A percentile compares a stretch with the other conserved stretches of the same genome.
phyloP scores from a whole-genome alignment of 352 stramenopile species.

The Globisporangium okanoganense region DNA sequence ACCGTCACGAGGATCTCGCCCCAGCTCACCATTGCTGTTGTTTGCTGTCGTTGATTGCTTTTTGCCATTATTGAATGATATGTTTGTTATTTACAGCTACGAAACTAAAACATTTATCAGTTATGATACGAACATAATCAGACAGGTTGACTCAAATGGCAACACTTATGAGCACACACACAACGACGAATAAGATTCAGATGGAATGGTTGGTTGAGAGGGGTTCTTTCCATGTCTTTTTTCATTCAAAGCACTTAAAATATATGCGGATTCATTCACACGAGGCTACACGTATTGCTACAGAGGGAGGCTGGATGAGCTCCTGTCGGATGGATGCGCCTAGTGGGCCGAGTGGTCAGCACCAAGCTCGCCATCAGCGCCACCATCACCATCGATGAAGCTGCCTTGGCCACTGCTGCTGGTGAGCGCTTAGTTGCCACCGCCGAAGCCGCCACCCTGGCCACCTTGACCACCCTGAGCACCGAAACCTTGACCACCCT shows the following conservation, averaged over 20 bases:
- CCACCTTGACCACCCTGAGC: background rate
- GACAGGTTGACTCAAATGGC: background rate
- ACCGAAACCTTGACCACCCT: background rate
- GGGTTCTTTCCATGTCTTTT: background rate
- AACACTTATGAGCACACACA: too few species aligned
- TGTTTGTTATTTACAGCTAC: too few species aligned
- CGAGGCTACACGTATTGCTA: background rate
- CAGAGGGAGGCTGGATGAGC: background rate
- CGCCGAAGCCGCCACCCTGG: background rate
- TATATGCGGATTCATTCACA: background rate
- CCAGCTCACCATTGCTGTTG: constrained; percentile 54
- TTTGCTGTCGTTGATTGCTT: background rate
- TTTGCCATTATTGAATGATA: background rate
- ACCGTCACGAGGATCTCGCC: constrained; percentile 63
- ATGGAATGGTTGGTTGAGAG: background rate
- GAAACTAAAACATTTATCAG: background rate
- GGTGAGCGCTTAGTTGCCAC: background rate
- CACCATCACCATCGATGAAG: background rate
- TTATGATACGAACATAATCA: background rate
- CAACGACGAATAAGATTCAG: too few species aligned
- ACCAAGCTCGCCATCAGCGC: too few species aligned
- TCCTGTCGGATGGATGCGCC: background rate
- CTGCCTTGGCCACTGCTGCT: background rate
- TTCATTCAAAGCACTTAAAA: too few species aligned
- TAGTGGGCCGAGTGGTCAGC: too few species aligned